These are phyloP conservation scores for Leishmania arabica DNA, from an alignment of 208 protist species.

Conservation along the genomic window DNA sequence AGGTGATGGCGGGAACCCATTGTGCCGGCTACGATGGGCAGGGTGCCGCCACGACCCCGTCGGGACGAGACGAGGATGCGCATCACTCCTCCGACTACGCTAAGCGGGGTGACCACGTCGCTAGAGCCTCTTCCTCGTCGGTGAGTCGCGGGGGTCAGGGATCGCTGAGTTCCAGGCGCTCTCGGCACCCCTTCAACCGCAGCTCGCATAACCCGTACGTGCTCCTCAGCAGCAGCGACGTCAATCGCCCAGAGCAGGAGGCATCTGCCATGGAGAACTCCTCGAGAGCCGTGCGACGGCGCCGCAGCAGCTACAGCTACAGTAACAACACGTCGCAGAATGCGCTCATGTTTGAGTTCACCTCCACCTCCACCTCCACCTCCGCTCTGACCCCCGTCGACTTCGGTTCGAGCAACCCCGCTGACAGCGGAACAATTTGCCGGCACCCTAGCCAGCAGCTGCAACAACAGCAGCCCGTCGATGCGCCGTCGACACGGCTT, in stretches of 20 bases:
- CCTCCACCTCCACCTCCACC: slow-evolving; percentile 16
- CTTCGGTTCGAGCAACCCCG: background rate
- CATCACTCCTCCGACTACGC: background rate
- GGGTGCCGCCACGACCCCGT: background rate
- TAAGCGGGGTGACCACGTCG: background rate
- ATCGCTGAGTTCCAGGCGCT: slow-evolving; percentile 15
- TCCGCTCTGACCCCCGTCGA: slow-evolving; percentile 7
- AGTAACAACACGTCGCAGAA: slow-evolving; percentile 50
- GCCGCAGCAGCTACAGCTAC: slow-evolving; percentile 27
- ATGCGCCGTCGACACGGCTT: slow-evolving; percentile 9
- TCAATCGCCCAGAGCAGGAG: background rate
- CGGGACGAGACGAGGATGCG: background rate
- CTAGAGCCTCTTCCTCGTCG: background rate
- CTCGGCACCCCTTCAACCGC: slow-evolving; percentile 23
- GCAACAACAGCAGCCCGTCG: background rate
- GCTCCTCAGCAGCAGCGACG: slow-evolving; percentile 27
- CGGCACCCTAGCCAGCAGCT: background rate
- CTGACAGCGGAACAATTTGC: slow-evolving; percentile 6
- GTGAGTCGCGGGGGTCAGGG: background rate
- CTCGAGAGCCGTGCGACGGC: background rate
- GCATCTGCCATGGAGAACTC: background rate
- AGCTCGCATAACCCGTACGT: slow-evolving; percentile 41
- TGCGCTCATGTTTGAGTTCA: slow-evolving; percentile 39
- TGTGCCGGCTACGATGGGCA: slow-evolving; percentile 5
- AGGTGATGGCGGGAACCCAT: slow-evolving; percentile 1